Conservation (phyloP, 73 alveolate species). For the Uronychia setigera region DNA sequence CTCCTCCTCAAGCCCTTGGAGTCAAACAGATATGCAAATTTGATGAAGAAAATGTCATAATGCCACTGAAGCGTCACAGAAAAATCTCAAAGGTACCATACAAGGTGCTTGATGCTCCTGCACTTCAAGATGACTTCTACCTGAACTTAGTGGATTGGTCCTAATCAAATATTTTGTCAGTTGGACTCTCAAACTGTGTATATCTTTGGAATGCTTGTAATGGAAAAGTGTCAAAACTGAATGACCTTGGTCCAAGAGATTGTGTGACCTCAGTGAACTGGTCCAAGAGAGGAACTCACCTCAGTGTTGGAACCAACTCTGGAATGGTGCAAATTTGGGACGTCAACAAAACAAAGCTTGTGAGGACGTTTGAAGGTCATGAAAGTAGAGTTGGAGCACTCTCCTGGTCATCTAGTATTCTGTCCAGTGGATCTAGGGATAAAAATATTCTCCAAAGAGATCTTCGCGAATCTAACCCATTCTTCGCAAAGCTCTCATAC, state of each 20-base stretch:
- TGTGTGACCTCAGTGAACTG: conserved; percentile 87
- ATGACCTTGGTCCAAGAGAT: conserved; percentile 81
- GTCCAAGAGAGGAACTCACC: conserved; percentile 48
- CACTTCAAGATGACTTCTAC: conserved; percentile 96
- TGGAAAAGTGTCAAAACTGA: conserved; percentile 84
- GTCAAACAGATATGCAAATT: neutral
- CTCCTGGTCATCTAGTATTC: conserved; percentile 82
- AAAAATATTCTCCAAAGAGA: conserved; percentile 87
- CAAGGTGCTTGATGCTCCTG: conserved; percentile 98
- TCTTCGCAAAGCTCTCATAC: conserved; percentile 52
- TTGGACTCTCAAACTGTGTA: conserved; percentile 71
- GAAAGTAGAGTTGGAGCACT: conserved; percentile 88
- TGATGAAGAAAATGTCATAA: neutral
- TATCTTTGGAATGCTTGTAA: conserved; percentile 81
- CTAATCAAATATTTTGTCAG: conserved; percentile 83
- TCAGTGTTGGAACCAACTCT: conserved; percentile 65
- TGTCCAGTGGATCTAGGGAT: conserved; percentile 95
- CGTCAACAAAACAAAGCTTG: conserved; percentile 58
- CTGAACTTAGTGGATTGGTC: conserved; percentile 96
- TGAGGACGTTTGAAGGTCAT: conserved; percentile 77
- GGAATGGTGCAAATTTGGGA: conserved; percentile 84
- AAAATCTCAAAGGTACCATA: conserved; percentile 82
- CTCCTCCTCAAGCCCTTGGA: neutral
- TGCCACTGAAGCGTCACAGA: conserved; percentile 48
- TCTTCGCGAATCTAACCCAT: conserved; percentile 63